Percentiles rank a stretch among this genome's conserved stretches.
These are phyloP conservation scores for Epichloe typhina DNA, from an alignment of 2,329 filamentous ascomycete genomes.

Conservation along the genomic window DNA sequence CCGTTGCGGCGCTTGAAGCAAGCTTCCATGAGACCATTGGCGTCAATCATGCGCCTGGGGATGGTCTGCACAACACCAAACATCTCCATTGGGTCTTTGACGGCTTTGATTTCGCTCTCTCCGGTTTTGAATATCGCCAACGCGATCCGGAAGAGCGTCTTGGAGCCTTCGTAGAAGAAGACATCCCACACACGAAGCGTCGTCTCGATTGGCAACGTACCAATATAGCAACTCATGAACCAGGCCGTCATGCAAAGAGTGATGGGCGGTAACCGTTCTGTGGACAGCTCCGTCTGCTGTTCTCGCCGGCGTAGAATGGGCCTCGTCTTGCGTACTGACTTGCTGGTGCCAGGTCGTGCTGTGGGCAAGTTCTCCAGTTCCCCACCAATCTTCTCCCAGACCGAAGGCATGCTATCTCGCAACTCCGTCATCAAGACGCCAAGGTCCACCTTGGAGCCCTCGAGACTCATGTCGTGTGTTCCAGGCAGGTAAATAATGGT, in stretches of 20 bases:
- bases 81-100: slow-evolving; percentile 84
- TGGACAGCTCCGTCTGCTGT: slow-evolving; percentile 24
- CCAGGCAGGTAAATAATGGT: slow-evolving; percentile 79
- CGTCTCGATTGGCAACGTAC: slow-evolving; percentile 81
- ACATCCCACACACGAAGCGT: slow-evolving; percentile 90
- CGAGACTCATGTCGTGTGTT: slow-evolving; percentile 80
- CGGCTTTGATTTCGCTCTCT: slow-evolving; percentile 64
- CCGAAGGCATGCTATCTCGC: slow-evolving; percentile 64
- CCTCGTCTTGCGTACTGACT: slow-evolving; percentile 22
- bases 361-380: slow-evolving; percentile 47
- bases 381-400: slow-evolving; percentile 80
- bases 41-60: slow-evolving; percentile 68
- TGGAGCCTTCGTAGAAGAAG: slow-evolving; percentile 90
- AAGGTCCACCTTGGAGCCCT: slow-evolving; percentile 86
- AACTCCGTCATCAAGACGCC: slow-evolving; percentile 84
- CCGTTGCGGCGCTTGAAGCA: slow-evolving; percentile 72
- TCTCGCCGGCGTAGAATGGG: slow-evolving; percentile 28
- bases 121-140: slow-evolving; percentile 84
- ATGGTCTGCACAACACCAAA: slow-evolving; percentile 88
- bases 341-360: slow-evolving; percentile 22
- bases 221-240: slow-evolving; percentile 97
- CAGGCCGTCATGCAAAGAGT: slow-evolving; percentile 87
- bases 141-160: slow-evolving; percentile 85
- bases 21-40: slow-evolving; percentile 67
- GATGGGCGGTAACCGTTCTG: slow-evolving; percentile 64